A percentile compares a stretch with the other conserved stretches of the same genome.
Evolutionary conservation across 257 asterid genomes (phyloP).

Genomic region (Penstemon newberryi): DNA sequence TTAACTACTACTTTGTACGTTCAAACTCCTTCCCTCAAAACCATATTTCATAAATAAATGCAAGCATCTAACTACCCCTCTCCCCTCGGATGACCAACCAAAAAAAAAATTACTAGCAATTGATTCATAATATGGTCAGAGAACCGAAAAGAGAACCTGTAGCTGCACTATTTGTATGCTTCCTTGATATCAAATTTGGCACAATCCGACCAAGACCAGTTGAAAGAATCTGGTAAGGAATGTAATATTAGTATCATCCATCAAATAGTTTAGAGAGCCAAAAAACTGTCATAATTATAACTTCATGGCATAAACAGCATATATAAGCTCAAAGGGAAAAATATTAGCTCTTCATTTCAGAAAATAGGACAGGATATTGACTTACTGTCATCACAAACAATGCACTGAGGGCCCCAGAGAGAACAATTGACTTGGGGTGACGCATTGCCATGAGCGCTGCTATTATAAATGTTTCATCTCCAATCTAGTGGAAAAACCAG

Average conservation of each 20-base stretch:
- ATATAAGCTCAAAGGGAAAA: conserved; percentile 1
- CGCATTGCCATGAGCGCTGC: conserved; percentile 99
- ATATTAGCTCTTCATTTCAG: background rate
- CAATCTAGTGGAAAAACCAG: conserved; percentile 59
- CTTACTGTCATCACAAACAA: conserved; percentile 96
- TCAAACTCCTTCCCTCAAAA: too few species aligned
- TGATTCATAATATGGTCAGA: background rate
- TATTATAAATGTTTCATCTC: conserved; percentile 93
- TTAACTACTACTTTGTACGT: too few species aligned
- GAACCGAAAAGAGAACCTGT: conserved; percentile 47
- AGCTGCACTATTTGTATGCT: conserved; percentile 96
- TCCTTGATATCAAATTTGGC: conserved; percentile 93
- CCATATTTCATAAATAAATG: background rate
- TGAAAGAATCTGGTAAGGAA: conserved; percentile 62
- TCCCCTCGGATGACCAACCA: background rate
- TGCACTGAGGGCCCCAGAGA: conserved; percentile 97
- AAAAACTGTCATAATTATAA: background rate
- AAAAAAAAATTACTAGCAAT: background rate
- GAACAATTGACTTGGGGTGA: conserved; percentile 90
- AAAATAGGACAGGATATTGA: conserved; percentile 19
- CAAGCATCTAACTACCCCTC: background rate
- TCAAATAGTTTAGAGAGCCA: conserved; percentile 5
- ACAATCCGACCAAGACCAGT: conserved; percentile 98
- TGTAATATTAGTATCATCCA: conserved; percentile 23
- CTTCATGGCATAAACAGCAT: background rate